These are phyloP conservation scores for Mycena polygramma DNA, from an alignment of 768 basidiomycete genomes.

Conservation along the genomic window DNA sequence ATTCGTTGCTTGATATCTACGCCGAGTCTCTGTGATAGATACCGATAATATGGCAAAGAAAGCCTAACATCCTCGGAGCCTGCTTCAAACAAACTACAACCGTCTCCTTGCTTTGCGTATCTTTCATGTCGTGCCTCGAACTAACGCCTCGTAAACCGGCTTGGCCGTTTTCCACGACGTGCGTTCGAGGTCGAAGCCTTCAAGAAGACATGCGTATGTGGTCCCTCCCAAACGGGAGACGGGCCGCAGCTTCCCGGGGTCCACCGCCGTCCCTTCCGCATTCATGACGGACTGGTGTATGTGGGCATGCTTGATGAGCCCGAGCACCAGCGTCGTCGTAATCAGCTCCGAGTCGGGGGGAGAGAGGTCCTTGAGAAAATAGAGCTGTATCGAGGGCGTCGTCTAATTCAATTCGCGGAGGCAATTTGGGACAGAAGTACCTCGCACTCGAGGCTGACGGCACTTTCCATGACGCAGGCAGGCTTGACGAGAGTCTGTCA, in stretches of 20 bases:
- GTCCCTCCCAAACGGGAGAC: conserved; percentile 69
- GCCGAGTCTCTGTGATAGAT: not conserved
- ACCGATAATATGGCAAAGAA: not conserved
- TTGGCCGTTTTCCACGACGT: conserved; percentile 51
- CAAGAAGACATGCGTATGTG: conserved; percentile 62
- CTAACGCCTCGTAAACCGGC: conserved; percentile 43
- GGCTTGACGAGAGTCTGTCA: conserved; percentile 62
- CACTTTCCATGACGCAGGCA: conserved; percentile 68
- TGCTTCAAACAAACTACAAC: not conserved
- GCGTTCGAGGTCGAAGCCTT: conserved; percentile 62
- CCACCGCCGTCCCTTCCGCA: conserved; percentile 55
- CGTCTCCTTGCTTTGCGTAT: not conserved
- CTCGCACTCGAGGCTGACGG: conserved; percentile 73
- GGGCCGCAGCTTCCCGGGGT: conserved; percentile 62
- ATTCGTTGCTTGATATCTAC: conserved; percentile 8
- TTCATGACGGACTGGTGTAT: conserved; percentile 62
- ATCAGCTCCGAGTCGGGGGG: conserved; percentile 51
- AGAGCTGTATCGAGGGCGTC: conserved; percentile 52
- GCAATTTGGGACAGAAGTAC: conserved; percentile 48
- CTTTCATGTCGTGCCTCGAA: conserved; percentile 2
- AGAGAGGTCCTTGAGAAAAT: conserved; percentile 63
- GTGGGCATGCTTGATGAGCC: conserved; percentile 67
- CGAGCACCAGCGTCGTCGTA: conserved; percentile 63
- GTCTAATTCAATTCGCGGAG: conserved; percentile 13
- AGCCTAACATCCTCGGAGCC: conserved; percentile 17